Evolutionary conservation across 768 basidiomycete genomes (phyloP).

Genomic region (Trametes villosa): DNA sequence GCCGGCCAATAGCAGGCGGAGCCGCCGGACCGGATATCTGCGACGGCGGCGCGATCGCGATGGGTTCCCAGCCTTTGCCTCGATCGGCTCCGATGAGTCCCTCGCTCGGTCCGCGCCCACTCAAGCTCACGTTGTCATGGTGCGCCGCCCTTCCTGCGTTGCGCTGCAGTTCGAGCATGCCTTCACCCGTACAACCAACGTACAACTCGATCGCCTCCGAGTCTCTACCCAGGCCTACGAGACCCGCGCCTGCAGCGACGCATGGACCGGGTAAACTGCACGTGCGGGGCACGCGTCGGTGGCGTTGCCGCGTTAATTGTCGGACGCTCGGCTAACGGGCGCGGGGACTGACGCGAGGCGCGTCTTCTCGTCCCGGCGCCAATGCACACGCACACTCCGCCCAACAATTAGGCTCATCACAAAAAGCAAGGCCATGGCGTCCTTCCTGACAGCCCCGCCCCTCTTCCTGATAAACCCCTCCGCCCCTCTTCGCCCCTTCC

Average conservation of each 20-base stretch:
- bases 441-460: constrained; percentile 12
- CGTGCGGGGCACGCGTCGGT: constrained; percentile 13
- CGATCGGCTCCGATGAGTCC: background rate
- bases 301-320: constrained; percentile 9
- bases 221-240: background rate
- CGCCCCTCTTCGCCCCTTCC: background rate
- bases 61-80: background rate
- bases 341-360: background rate
- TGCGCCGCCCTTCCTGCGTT: background rate
- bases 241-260: background rate
- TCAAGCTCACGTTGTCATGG: background rate
- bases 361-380: constrained; percentile 10
- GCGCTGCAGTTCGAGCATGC: background rate
- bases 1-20: too few relatives aligned
- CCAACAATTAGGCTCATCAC: constrained; percentile 16
- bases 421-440: constrained; percentile 17
- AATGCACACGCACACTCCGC: background rate
- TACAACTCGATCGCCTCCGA: background rate
- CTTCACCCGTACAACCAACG: background rate
- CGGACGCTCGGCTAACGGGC: background rate
- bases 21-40: too few relatives aligned
- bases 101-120: background rate
- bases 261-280: constrained; percentile 1
- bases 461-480: constrained; percentile 4
- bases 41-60: background rate